Evolutionary conservation across 1,139 yeast species (phyloP), one percentile per base, ranked within the genome.

Genomic region (Debaryomyces psychrophilus): DNA sequence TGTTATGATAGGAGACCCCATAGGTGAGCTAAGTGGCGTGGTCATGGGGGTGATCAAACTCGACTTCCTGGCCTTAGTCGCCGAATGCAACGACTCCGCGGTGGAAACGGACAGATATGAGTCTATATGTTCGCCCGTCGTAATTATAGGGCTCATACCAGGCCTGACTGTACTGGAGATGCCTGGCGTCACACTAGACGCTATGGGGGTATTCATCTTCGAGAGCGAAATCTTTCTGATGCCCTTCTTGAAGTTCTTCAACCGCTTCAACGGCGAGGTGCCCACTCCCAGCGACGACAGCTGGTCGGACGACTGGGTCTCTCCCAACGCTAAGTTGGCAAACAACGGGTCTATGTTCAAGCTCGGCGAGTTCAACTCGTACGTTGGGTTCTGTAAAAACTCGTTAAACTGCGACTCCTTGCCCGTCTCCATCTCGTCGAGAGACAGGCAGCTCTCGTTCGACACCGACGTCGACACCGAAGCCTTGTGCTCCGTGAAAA

Each of bases 1-100:
- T 1, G 77, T 73, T 33, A 75, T 69, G 34, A 73, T 62, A 31
- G 79, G 79, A 26, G 75, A 71, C 33, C 67, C 57, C 34, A 65
- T 55, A 2, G 71, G 67, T 1, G 76, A 73, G 2, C 76, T 69
- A 9, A 69, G 58, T 0, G 75, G 44, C n/a, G 40, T 39, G 14
- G 28, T 37, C 12, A 69, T 58, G 0, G 75, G 44, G 8, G 40
- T 39, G 11, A 29, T 37, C 48, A 38, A 42, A 52, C 49, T 45
- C 57, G 41, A 27, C 49, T 44, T 44, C 53, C 25, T 37, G 14
- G 5, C 31, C 17, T 31, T 38, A 26, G 26, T 12, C 15, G 31
- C 36, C 20, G 37, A 18, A 29, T 31, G 41, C 27, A 31, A 18
- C 12, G 47, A 44, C 9, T 28, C 44, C 7, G 22, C 18, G 2